Percentiles rank a stretch among this genome's conserved stretches.
phyloP scores from a whole-genome alignment of 1,139 yeast genomes.

The Trichomonascaceae sp. region DNA sequence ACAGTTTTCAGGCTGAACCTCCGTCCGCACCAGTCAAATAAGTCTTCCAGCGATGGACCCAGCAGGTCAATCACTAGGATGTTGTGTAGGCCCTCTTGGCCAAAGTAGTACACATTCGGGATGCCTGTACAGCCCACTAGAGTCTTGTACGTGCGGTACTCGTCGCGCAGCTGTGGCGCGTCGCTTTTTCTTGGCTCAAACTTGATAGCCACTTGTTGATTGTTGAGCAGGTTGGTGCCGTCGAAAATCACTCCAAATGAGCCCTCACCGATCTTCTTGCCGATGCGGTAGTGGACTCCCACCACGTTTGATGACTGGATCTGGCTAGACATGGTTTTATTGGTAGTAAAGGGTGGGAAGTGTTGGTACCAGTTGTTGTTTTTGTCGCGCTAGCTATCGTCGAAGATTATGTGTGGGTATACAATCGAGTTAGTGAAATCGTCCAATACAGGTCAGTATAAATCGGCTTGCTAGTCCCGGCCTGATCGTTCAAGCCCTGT shows the following conservation, averaged over 20 bases:
- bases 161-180: constrained; percentile 94
- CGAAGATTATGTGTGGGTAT: too few relatives aligned
- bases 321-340: constrained; percentile 11
- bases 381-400: too few relatives aligned
- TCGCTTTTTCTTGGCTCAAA: constrained; percentile 91
- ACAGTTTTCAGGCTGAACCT: constrained; percentile 79
- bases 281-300: constrained; percentile 81
- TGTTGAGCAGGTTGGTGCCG: constrained; percentile 78
- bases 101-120: constrained; percentile 92
- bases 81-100: constrained; percentile 94
- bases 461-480: too few relatives aligned
- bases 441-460: too few relatives aligned
- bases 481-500: too few relatives aligned
- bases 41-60: constrained; percentile 92
- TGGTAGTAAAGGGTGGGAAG: too few relatives aligned
- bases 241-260: constrained; percentile 95
- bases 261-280: constrained; percentile 96
- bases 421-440: too few relatives aligned
- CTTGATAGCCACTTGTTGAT: constrained; percentile 61
- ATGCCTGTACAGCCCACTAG: constrained; percentile 74
- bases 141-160: constrained; percentile 82
- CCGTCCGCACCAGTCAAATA: constrained; percentile 97
- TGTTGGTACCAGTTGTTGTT: too few relatives aligned
- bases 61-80: constrained; percentile 83
- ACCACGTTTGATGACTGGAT: constrained; percentile 36